Evolutionary conservation across 164 flowering plant genomes (phyloP).

Genomic region (Aristolochia fimbriata): DNA sequence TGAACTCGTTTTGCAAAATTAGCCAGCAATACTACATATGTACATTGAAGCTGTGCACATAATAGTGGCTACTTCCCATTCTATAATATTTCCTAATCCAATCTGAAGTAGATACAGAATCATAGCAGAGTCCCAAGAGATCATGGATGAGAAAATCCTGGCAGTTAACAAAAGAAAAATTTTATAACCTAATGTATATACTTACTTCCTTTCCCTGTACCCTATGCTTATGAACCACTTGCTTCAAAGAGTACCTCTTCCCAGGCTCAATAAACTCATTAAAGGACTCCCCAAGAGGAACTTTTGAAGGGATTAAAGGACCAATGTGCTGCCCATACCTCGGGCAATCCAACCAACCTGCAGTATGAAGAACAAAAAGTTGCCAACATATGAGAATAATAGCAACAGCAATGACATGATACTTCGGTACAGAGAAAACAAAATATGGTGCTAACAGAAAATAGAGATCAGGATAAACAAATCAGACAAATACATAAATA

Average conservation of each 20-base stretch:
- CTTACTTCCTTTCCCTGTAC: slow-evolving; percentile 60
- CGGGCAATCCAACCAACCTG: slow-evolving; percentile 97
- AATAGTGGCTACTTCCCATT: no score
- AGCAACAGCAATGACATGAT: not conserved
- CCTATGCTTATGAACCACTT: slow-evolving; percentile 76
- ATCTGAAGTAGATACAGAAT: no score
- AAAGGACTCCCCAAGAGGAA: slow-evolving; percentile 74
- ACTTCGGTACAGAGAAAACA: not conserved
- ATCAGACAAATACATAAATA: no score
- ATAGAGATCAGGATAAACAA: no score
- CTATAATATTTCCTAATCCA: no score
- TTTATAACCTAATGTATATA: not conserved
- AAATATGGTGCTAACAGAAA: not conserved
- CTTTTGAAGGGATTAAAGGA: slow-evolving; percentile 77
- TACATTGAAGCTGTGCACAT: no score
- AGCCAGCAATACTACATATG: no score
- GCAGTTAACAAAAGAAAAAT: no score
- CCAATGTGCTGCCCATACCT: slow-evolving; percentile 50
- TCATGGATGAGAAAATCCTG: no score
- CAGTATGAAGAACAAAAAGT: slow-evolving; percentile 5
- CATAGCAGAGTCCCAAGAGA: no score
- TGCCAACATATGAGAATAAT: not conserved
- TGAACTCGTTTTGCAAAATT: no score
- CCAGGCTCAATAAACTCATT: slow-evolving; percentile 68
- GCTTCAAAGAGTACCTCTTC: slow-evolving; percentile 79